Conservation (phyloP, 257 asterid genomes). For the Euphrasia confusa region DNA sequence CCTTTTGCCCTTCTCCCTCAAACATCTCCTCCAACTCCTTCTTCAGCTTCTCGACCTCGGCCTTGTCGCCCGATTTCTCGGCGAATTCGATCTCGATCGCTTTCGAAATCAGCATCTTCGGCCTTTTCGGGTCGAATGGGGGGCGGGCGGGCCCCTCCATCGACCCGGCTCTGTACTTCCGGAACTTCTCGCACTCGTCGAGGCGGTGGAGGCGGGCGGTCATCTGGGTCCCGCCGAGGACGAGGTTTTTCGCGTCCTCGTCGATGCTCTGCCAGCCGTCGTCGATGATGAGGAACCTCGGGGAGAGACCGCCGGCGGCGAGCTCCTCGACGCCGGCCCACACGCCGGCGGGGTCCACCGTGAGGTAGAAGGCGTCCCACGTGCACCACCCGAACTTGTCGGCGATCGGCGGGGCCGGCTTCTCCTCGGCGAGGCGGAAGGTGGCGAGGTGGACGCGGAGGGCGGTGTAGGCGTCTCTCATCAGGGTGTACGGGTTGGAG, state of each 20-base stretch:
- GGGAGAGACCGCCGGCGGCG: constrained; percentile 48
- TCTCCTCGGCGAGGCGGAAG: constrained; percentile 63
- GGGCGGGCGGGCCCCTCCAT: constrained; percentile 40
- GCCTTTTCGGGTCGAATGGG: constrained; percentile 49
- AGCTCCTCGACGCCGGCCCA: constrained; percentile 55
- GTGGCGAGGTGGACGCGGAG: constrained; percentile 62
- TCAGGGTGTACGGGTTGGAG: constrained; percentile 56
- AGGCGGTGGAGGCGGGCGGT: constrained; percentile 27
- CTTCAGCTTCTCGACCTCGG: constrained; percentile 26
- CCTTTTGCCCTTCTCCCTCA: constrained; percentile 26
- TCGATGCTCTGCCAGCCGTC: too few relatives aligned
- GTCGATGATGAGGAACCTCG: constrained; percentile 61
- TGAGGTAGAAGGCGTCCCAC: constrained; percentile 59
- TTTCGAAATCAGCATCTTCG: constrained; percentile 54
- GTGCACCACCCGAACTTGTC: constrained; percentile 70
- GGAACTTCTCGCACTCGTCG: constrained; percentile 59
- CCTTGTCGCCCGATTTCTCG: constrained; percentile 59
- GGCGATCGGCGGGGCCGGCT: constrained; percentile 49
- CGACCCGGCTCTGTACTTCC: constrained; percentile 45
- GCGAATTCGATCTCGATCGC: constrained; percentile 70
- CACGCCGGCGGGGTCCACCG: constrained; percentile 55
- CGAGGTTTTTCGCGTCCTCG: too few relatives aligned
- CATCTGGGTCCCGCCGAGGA: too few relatives aligned
- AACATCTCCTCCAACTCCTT: constrained; percentile 45
- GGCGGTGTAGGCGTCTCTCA: constrained; percentile 63